Evolutionary conservation across 495 filamentous ascomycete genomes (phyloP).

Genomic region (Aspergillus steynii): DNA sequence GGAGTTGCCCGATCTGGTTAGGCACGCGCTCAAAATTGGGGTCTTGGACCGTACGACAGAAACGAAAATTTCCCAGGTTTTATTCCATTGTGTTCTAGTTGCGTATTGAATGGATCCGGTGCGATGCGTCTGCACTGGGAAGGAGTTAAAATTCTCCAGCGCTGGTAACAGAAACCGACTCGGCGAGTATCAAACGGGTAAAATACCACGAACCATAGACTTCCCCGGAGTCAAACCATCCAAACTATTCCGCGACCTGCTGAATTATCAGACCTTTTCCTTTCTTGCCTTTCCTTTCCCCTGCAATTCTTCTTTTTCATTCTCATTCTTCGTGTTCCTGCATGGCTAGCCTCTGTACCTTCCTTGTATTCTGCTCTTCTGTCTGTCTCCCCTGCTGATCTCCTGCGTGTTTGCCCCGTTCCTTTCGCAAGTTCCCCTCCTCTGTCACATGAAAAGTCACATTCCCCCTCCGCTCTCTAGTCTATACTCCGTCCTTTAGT

Average conservation of each 20-base stretch:
- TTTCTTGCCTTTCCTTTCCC: background rate
- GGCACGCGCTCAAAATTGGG: background rate
- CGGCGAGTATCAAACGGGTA: too few species aligned
- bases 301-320: background rate
- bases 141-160: too few species aligned
- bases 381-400: background rate
- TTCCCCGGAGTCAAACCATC: too few species aligned
- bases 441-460: conserved; percentile 6
- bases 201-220: too few species aligned
- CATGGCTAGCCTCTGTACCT: background rate
- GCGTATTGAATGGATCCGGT: too few species aligned
- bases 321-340: background rate
- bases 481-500: conserved; percentile 5
- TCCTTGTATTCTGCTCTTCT: conserved; percentile 2
- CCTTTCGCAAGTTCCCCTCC: conserved; percentile 1
- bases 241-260: background rate
- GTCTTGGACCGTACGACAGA: too few species aligned
- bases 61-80: background rate
- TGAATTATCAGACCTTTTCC: background rate
- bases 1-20: too few species aligned
- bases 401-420: background rate
- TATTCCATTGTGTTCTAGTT: background rate
- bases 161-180: too few species aligned
- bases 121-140: too few species aligned
- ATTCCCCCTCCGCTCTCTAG: background rate